phyloP scores from a whole-genome alignment of 1,284 basidiomycete species.

The Cryptococcus neoformans region DNA sequence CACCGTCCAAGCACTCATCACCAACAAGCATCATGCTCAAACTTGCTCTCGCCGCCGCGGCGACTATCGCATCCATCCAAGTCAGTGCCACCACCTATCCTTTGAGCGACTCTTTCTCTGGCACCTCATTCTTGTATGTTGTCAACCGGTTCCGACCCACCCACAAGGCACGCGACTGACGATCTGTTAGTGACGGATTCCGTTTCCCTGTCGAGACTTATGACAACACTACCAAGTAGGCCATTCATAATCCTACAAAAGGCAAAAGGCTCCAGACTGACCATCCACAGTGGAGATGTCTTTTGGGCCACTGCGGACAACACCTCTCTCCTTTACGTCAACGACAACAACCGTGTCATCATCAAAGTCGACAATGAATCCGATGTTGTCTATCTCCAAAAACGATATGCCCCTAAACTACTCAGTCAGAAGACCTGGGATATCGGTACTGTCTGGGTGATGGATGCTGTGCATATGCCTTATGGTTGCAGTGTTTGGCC shows the following conservation, averaged over 20 bases:
- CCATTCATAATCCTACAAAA: background rate
- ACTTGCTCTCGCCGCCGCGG: background rate
- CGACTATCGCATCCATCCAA: background rate
- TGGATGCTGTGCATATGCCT: constrained; percentile 67
- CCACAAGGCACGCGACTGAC: constrained; percentile 14
- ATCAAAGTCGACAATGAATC: constrained; percentile 56
- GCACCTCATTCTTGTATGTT: constrained; percentile 30
- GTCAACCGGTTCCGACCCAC: background rate
- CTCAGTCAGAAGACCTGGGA: constrained; percentile 59
- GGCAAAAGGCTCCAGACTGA: background rate
- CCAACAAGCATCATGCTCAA: background rate
- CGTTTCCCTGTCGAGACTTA: constrained; percentile 21
- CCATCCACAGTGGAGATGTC: constrained; percentile 58
- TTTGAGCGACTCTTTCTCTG: constrained; percentile 20
- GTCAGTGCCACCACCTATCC: constrained; percentile 22
- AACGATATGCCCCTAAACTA: constrained; percentile 68
- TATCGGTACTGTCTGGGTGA: constrained; percentile 64
- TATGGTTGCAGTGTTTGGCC: constrained; percentile 42
- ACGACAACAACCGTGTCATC: constrained; percentile 64
- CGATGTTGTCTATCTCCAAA: constrained; percentile 55
- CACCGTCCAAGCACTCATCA: no score
- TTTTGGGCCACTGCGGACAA: constrained; percentile 42
- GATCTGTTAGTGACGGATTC: constrained; percentile 27
- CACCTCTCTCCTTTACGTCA: constrained; percentile 54
- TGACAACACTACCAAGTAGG: constrained; percentile 47